phyloP scores from a whole-genome alignment of 2,329 filamentous ascomycete genomes.

The Aspergillus fumigatiaffinis region DNA sequence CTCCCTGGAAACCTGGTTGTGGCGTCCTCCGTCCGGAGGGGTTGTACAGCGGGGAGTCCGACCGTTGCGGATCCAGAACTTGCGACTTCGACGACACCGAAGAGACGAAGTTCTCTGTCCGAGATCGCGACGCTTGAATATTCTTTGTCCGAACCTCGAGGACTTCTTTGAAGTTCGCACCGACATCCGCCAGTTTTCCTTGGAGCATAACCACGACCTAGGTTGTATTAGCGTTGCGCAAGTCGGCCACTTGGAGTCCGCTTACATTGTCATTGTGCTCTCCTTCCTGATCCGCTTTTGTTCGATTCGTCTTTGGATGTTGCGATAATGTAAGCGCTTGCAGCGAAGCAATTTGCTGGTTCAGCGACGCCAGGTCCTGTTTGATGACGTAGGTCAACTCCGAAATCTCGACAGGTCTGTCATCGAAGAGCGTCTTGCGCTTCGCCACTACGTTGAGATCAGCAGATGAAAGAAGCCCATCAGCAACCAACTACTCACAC shows the following conservation, averaged over 20 bases:
- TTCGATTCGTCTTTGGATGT: constrained; percentile 57
- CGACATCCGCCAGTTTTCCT: constrained; percentile 86
- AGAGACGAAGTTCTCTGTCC: constrained; percentile 96
- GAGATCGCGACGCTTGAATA: constrained; percentile 85
- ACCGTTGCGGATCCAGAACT: constrained; percentile 62
- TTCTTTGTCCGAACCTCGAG: constrained; percentile 96
- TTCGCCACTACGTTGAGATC: constrained; percentile 64
- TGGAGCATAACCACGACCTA: constrained; percentile 79
- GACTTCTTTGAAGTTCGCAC: constrained; percentile 95
- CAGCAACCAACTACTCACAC: constrained; percentile 46
- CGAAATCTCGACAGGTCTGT: constrained; percentile 93
- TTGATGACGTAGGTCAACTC: constrained; percentile 98
- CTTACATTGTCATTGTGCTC: constrained; percentile 92
- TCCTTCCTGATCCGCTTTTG: constrained; percentile 67
- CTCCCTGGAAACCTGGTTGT: constrained; percentile 49
- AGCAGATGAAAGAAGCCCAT: constrained; percentile 2
- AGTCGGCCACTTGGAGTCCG: constrained; percentile 6
- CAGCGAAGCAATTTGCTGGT: constrained; percentile 82
- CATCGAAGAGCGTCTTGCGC: constrained; percentile 94
- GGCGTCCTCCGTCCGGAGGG: constrained; percentile 67
- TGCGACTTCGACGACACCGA: constrained; percentile 76
- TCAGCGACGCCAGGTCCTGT: constrained; percentile 82
- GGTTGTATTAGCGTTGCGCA: constrained; percentile 14
- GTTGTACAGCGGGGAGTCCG: constrained; percentile 81
- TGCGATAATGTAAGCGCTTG: constrained; percentile 73